Percentiles rank a stretch among this genome's conserved stretches.
phyloP scores from a whole-genome alignment of 148 eudicot genomes.

The Rhododendron vialii region DNA sequence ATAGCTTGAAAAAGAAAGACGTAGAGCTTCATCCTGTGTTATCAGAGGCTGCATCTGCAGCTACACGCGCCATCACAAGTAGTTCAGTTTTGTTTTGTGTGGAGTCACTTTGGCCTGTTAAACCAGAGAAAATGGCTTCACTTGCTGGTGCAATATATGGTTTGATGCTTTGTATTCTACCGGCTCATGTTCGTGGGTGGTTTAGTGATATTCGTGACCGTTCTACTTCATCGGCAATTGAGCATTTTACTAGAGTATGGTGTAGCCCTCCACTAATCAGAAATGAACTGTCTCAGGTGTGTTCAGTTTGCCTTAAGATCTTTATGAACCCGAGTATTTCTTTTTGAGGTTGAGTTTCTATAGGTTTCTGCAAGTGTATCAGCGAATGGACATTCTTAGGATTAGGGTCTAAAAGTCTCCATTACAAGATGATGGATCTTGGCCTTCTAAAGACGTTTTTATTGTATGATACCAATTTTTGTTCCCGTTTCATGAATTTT shows the following conservation, averaged over 20 bases:
- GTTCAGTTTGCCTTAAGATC: conserved; percentile 11
- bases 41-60: conserved; percentile 57
- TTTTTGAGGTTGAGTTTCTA: neutral
- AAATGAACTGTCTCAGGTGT: conserved; percentile 90
- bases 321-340: neutral
- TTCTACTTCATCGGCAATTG: conserved; percentile 61
- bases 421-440: neutral
- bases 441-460: neutral
- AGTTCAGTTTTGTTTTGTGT: conserved; percentile 58
- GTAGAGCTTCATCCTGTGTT: conserved; percentile 48
- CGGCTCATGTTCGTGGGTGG: conserved; percentile 95
- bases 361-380: neutral
- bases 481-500: neutral
- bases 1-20: conserved; percentile 60
- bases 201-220: conserved; percentile 89
- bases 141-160: conserved; percentile 82
- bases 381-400: neutral
- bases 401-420: neutral
- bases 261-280: conserved; percentile 83
- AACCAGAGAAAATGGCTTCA: conserved; percentile 63
- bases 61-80: conserved; percentile 59
- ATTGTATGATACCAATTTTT: neutral
- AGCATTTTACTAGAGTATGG: conserved; percentile 79
- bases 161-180: conserved; percentile 80
- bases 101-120: conserved; percentile 84